Percentiles rank a stretch among this genome's conserved stretches.
Conservation (phyloP, 805 yeast genomes). For the Phaffomyces thermotolerans region DNA sequence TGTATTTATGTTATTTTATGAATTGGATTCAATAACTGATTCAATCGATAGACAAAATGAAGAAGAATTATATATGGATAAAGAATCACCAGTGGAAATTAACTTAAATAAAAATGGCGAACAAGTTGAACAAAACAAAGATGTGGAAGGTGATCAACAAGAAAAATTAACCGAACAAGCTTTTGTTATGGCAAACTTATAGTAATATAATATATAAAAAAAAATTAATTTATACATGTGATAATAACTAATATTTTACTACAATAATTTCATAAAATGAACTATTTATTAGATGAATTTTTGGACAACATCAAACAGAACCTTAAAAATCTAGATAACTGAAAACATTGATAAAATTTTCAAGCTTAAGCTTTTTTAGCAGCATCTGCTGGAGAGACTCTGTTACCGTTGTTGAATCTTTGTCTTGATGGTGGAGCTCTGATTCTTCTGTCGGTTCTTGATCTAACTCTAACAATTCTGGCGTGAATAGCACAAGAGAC, state of each 20-base stretch:
- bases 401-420: conserved; percentile 95
- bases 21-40: conserved; percentile 36
- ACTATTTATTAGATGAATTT: neutral
- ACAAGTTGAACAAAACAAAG: neutral
- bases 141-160: neutral
- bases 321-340: conserved; percentile 1
- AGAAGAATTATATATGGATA: neutral
- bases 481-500: conserved; percentile 99
- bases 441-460: conserved; percentile 96
- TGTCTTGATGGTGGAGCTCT: conserved; percentile 99
- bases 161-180: conserved; percentile 4
- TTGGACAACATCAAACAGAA: neutral
- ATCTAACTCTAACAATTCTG: conserved; percentile 99
- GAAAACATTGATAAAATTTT: conserved; percentile 5
- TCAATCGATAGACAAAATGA: conserved; percentile 9
- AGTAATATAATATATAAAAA: neutral
- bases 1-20: conserved; percentile 90
- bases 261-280: conserved; percentile 2
- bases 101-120: conserved; percentile 16
- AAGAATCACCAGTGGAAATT: conserved; percentile 11
- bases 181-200: conserved; percentile 8
- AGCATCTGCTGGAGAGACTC: conserved; percentile 94
- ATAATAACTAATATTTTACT: no score
- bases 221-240: no score
- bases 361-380: conserved; percentile 77